Base-by-base conservation (phyloP, 2,329 filamentous ascomycete genomes). In the Penicillium sp. region DNA sequence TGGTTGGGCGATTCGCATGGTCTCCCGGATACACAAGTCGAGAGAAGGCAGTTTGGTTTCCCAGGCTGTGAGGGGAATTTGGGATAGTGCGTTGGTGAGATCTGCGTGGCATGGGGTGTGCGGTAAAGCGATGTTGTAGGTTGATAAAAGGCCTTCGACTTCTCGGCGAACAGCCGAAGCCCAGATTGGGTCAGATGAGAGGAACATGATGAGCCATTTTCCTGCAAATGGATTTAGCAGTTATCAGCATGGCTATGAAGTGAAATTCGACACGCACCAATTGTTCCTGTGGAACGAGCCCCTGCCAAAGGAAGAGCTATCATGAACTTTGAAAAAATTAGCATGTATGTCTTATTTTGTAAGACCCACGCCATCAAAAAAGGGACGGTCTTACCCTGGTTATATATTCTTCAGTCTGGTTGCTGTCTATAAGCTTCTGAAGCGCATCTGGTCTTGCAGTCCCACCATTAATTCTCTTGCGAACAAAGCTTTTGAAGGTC, bases 11-110 rank as follows among this genome's bases (percentile, higher is more conserved):
- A 47, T 50, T 16, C 57, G 54, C 6, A 59, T 31, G 9, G 57
- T 59, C 44, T 59, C 57, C 5, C 57, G 54, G 16, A 59, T 59
- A 1, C 57, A 59, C 22, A 53, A 29, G 10, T 59, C 57, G 1
- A 59, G 49, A 9, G 33, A 44, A 2, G 57, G 57, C 5, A 35
- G 49, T 26, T 59, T 37, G 7, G 54, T 46, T 42, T 59, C 57
- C 57, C 57, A 59, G 13, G 39, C 49, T 33, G 19, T 13, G 19
- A 59, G 54, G 3, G 54, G 44, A 4, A 59, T 50, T 5, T 51
- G 22, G 1, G 57, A 57, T 16, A 59, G 45, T 19, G 52, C 22
- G 19, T 55, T 13, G 13, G 22, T 44, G 21, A 55, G 39, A 14
- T n/a, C 29, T 26, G 46, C 22, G 31, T 21, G 51, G 21, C 22